phyloP scores from a whole-genome alignment of 805 yeast genomes.

The Torulaspora quercuum region DNA sequence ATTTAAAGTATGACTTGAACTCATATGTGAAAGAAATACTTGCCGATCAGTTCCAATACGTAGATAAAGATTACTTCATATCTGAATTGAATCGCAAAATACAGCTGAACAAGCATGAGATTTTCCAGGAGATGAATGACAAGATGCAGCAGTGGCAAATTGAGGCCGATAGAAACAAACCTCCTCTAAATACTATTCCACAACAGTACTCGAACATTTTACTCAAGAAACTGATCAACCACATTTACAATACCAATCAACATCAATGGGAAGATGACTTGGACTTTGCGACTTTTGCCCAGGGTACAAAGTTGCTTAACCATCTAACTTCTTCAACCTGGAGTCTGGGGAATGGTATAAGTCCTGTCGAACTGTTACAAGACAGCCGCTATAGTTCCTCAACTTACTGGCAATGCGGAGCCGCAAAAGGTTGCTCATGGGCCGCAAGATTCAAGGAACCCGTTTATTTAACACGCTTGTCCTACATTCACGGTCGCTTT shows the following conservation, averaged over 20 bases:
- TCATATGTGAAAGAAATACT: slow-evolving; percentile 33
- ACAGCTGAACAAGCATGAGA: slow-evolving; percentile 28
- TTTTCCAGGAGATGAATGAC: slow-evolving; percentile 26
- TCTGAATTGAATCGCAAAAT: slow-evolving; percentile 29
- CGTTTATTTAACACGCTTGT: slow-evolving; percentile 36
- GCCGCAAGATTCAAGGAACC: slow-evolving; percentile 42
- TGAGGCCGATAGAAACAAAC: slow-evolving; percentile 5
- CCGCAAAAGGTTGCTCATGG: slow-evolving; percentile 31
- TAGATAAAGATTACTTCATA: slow-evolving; percentile 30
- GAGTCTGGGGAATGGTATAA: slow-evolving; percentile 26
- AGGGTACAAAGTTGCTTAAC: slow-evolving; percentile 40
- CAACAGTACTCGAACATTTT: slow-evolving; percentile 29
- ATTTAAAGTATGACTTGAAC: slow-evolving; percentile 28
- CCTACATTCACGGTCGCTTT: slow-evolving; percentile 39
- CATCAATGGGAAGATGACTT: slow-evolving; percentile 37
- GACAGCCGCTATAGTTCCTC: slow-evolving; percentile 22
- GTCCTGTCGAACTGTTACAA: slow-evolving; percentile 29
- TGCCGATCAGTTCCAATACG: slow-evolving; percentile 32
- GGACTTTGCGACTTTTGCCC: slow-evolving; percentile 36
- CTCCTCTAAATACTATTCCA: slow-evolving; percentile 10
- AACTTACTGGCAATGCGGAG: slow-evolving; percentile 35
- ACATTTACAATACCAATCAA: slow-evolving; percentile 33
- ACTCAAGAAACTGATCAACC: slow-evolving; percentile 29
- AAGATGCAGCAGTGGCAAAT: slow-evolving; percentile 14
- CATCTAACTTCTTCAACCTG: slow-evolving; percentile 38